Conservation (phyloP, 2,329 filamentous ascomycete genomes). For the Fusarium caatingaense region DNA sequence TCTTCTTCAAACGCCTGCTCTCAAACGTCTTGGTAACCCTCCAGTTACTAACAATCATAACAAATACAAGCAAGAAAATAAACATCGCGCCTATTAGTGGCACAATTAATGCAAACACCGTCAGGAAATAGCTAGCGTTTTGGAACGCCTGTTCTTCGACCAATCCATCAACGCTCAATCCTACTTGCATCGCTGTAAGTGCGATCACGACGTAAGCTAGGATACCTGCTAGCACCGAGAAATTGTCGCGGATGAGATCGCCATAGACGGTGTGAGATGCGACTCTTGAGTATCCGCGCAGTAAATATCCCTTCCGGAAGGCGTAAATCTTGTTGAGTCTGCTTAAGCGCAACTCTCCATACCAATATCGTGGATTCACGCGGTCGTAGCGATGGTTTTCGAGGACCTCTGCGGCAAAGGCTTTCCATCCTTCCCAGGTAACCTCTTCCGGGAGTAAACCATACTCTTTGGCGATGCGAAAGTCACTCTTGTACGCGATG, state of each 20-base stretch:
- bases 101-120: constrained; percentile 30
- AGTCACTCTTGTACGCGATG: constrained; percentile 53
- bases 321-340: constrained; percentile 51
- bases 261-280: constrained; percentile 34
- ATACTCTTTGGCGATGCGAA: constrained; percentile 51
- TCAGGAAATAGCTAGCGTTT: constrained; percentile 28
- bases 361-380: constrained; percentile 53
- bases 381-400: constrained; percentile 46
- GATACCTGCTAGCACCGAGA: constrained; percentile 32
- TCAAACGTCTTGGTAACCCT: constrained; percentile 30
- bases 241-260: constrained; percentile 33
- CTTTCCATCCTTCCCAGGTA: constrained; percentile 54
- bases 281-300: constrained; percentile 34
- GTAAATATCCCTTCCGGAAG: constrained; percentile 22
- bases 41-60: constrained; percentile 36
- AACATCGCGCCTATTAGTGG: constrained; percentile 23
- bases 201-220: constrained; percentile 37
- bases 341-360: constrained; percentile 56
- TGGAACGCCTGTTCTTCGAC: constrained; percentile 14
- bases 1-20: constrained; percentile 17
- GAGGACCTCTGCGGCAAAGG: constrained; percentile 41
- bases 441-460: constrained; percentile 51
- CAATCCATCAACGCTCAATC: constrained; percentile 17
- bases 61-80: constrained; percentile 30
- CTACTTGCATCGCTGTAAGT: constrained; percentile 36